Base-by-base conservation (phyloP, 805 yeast species). In the Ogataea siamensis region DNA sequence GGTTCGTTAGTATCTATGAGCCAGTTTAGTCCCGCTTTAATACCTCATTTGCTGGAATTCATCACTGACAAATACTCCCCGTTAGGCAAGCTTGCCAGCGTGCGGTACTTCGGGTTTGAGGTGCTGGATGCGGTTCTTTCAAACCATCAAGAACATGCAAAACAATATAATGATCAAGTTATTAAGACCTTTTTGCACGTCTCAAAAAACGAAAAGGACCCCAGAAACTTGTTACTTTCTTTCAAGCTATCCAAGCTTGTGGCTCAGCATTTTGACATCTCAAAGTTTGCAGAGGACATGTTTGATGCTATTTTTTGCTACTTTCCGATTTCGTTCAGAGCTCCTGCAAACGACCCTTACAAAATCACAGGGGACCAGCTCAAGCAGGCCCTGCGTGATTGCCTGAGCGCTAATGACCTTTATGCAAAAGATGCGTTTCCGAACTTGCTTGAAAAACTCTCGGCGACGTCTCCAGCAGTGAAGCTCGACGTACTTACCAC, bases 291-390 rank as follows among this genome's bases (percentile, higher is more conserved):
- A 21, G 82, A 83, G 47, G 87, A 85, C 7, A 58, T 93, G 42
- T 94, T 89, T 57, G 99, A 93, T 57, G 77, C 84, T 23, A 70
- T 87, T 27, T 94, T 91, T 57, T 93, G 99, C 61, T 93, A 93
- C 64, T 93, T 91, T 66, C 99, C 99, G 9, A 89, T 93, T 28
- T 84, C 96, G 1, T 93, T 94, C 64, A 80, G 80, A 41, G 96
- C 98, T 1, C 96, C 98, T 3, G 76, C 79, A 32, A 86, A 86
- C 58, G 96, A 91, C 51, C 89, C 93, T 0, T 87, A 88, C 57
- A 78, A 80, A 45, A 84, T 87, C 47, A 78, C 95, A 0, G 76
- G 87, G 1, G 74, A 71, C 1, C 84, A 87, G 37, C 67, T 94
- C 49, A 87, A 86, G 54, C 29, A 52, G 8, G 70, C 75, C 5